phyloP scores from a whole-genome alignment of 2,329 filamentous ascomycete genomes.

The Chalara sp. region DNA sequence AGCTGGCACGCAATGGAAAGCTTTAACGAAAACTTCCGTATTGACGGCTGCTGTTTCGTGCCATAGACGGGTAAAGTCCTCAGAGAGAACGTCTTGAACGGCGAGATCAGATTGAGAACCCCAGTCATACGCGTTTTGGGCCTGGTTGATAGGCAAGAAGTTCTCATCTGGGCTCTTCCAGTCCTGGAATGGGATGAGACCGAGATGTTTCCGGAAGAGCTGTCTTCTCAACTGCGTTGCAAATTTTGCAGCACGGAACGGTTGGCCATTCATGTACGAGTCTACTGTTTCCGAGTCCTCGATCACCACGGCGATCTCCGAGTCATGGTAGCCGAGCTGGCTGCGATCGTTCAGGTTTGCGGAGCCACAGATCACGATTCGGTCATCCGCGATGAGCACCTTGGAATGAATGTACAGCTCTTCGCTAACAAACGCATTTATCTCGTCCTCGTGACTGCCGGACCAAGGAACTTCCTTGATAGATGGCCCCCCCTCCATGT shows the following conservation, averaged over 20 bases:
- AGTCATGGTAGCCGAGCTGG: slow-evolving; percentile 78
- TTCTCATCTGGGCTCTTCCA: slow-evolving; percentile 64
- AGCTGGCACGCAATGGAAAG: slow-evolving; percentile 74
- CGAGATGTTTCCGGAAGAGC: slow-evolving; percentile 88
- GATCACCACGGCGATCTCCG: slow-evolving; percentile 84
- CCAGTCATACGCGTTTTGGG: slow-evolving; percentile 68
- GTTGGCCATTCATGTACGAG: slow-evolving; percentile 65
- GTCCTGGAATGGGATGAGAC: slow-evolving; percentile 68
- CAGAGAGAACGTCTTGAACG: slow-evolving; percentile 67
- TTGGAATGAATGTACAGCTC: slow-evolving; percentile 61
- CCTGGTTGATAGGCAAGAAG: slow-evolving; percentile 65
- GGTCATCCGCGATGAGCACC: slow-evolving; percentile 75
- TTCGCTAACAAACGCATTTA: slow-evolving; percentile 55
- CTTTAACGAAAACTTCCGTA: slow-evolving; percentile 71
- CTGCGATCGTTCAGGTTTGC: slow-evolving; percentile 56
- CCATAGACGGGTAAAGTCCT: slow-evolving; percentile 67
- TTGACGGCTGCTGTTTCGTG: slow-evolving; percentile 65
- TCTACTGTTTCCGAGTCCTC: slow-evolving; percentile 68
- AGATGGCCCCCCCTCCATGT: slow-evolving; percentile 72
- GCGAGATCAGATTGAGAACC: slow-evolving; percentile 59
- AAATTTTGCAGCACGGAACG: slow-evolving; percentile 67
- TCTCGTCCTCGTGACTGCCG: slow-evolving; percentile 47
- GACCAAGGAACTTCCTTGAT: slow-evolving; percentile 53
- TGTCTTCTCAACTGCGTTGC: slow-evolving; percentile 76
- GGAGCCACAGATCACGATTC: slow-evolving; percentile 72